Evolutionary conservation across 768 basidiomycete genomes (phyloP), one percentile per base, ranked within the genome.

Genomic region (Macrolepiota albuminosa): DNA sequence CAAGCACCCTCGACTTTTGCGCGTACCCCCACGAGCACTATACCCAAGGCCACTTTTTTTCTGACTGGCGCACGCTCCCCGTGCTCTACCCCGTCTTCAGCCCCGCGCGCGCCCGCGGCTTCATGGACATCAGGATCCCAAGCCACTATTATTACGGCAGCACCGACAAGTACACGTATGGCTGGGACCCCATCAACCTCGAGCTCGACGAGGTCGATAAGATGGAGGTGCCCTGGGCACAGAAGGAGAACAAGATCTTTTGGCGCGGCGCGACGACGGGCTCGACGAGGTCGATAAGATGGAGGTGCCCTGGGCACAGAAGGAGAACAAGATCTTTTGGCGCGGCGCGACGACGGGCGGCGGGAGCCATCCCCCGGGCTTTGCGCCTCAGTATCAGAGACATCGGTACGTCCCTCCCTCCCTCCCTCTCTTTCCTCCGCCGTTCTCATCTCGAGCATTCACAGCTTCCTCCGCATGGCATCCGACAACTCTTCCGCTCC

Each of bases 301-400:
- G 87, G 95, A 98, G 67, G 71, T 84, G 0, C 84, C 90, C 1
- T 99, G 96, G 96, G 88, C 91, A 56, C 75, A 87, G 61, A 98
- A 98, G 76, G 74, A 77, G n/a, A 84, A 93, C 69, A 84, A 83
- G 68, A 83, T 98, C 45, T 95, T 95, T 72, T 99, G 96, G 93
- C 78, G 97, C 48, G 97, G 97, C 11, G 93, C 95, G 2, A 96
- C 93, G 0, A 98, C 96, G 0, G 97, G 97, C 57, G 95, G 95
- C 1, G 95, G 95, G 34, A 91, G 82, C 62, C 87, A 87, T 42
- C 95, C 95, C 1, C 84, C 86, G 0, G 94, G 95, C 0, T 96
- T 91, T 68, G 75, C 91, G 2, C 74, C 84, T 2, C 82, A 86
- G 63, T 97, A 95, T 65, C 95, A 98, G 61, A 82, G 95, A 48